phyloP scores from a whole-genome alignment of 2,329 filamentous ascomycete species.

The Pestalotiopsis sp. region DNA sequence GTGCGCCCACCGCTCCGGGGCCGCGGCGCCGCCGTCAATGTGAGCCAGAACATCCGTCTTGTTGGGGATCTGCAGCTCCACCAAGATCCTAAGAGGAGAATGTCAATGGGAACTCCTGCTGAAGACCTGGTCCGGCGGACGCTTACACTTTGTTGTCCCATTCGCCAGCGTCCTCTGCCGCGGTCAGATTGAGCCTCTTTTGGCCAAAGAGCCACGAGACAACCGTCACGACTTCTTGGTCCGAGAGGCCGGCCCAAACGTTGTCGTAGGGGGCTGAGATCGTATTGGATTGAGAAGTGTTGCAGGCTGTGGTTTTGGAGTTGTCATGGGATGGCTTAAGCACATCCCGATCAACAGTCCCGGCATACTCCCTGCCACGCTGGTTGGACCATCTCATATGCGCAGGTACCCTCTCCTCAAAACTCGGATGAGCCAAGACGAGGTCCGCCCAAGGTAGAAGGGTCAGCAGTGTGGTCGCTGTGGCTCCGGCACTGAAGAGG shows the following conservation, averaged over 20 bases:
- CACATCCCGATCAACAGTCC: neutral
- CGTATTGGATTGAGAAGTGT: neutral
- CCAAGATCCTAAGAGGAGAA: constrained; percentile 22
- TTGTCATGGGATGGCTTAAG: constrained; percentile 3
- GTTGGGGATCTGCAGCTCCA: constrained; percentile 47
- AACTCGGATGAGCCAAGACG: neutral
- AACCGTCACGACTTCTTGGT: constrained; percentile 39
- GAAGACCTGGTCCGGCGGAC: too few relatives aligned
- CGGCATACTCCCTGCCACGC: constrained; percentile 10
- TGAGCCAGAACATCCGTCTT: constrained; percentile 51
- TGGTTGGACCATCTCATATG: constrained; percentile 11
- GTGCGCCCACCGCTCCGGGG: constrained; percentile 45
- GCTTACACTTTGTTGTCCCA: constrained; percentile 35
- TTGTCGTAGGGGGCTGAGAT: constrained; percentile 13
- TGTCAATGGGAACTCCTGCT: neutral
- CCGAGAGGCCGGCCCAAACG: constrained; percentile 30
- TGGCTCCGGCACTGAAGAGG: neutral
- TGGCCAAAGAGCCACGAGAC: constrained; percentile 42
- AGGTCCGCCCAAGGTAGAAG: constrained; percentile 1
- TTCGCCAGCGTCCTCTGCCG: constrained; percentile 31
- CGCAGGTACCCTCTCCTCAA: constrained; percentile 11
- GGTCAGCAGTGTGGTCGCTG: neutral
- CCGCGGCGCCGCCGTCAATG: constrained; percentile 38
- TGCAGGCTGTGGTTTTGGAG: neutral
- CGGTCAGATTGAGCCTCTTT: constrained; percentile 40